Evolutionary conservation across 768 basidiomycete genomes (phyloP).

Genomic region (Hortiboletus campestris): DNA sequence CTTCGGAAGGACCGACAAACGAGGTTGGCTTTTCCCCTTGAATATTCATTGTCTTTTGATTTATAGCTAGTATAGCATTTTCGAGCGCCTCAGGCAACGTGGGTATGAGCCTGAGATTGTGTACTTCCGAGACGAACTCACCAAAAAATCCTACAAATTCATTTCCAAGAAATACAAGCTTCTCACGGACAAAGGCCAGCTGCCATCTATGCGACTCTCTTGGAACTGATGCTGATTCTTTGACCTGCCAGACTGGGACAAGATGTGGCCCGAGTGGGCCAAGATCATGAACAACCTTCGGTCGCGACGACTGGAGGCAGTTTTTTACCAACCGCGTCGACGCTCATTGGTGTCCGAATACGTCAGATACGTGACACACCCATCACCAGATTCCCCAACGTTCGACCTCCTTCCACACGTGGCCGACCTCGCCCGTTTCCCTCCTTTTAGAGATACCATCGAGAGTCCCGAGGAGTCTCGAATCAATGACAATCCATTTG

Average conservation of each 20-base stretch:
- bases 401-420: slow-evolving; percentile 16
- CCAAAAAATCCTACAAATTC: background rate
- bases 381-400: background rate
- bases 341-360: slow-evolving; percentile 5
- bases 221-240: background rate
- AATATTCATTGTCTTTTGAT: background rate
- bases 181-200: slow-evolving; percentile 13
- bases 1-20: slow-evolving; percentile 8
- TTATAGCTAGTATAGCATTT: slow-evolving; percentile 12
- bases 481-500: background rate
- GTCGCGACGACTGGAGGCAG: slow-evolving; percentile 1
- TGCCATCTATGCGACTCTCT: no score
- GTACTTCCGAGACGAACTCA: background rate
- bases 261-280: slow-evolving; percentile 3
- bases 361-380: slow-evolving; percentile 4
- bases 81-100: slow-evolving; percentile 10
- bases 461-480: background rate
- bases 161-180: slow-evolving; percentile 10
- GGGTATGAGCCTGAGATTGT: slow-evolving; percentile 14
- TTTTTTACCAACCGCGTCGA: slow-evolving; percentile 7
- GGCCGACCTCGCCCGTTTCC: slow-evolving; percentile 8
- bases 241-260: slow-evolving; percentile 10
- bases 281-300: slow-evolving; percentile 2
- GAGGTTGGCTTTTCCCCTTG: background rate
- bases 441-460: slow-evolving; percentile 14